Base-by-base conservation (phyloP, 75 land plant genomes). In the Selaginella moellendorffii region DNA sequence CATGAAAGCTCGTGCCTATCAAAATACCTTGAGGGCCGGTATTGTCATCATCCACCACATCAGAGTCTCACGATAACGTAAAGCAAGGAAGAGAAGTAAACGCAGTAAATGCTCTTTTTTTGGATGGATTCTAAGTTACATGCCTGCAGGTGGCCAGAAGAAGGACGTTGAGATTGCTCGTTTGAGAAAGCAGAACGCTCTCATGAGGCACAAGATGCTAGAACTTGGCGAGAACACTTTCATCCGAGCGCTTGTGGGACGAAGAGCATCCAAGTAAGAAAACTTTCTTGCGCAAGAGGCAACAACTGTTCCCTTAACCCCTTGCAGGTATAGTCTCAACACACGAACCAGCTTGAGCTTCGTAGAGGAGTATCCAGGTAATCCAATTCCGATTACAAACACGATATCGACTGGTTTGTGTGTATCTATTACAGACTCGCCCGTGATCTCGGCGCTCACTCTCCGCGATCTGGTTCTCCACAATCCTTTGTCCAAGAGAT, bases 91-190 rank as follows among this genome's bases (percentile, higher is more conserved):
- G n/a, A n/a, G n/a, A n/a, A n/a, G n/a, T n/a, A n/a, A n/a, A n/a
- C n/a, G n/a, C n/a, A n/a, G n/a, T n/a, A n/a, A n/a, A n/a, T n/a
- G n/a, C n/a, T n/a, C n/a, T 10, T n/a, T n/a, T n/a, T n/a, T n/a
- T n/a, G n/a, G n/a, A n/a, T n/a, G n/a, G n/a, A n/a, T n/a, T n/a
- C n/a, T n/a, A n/a, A n/a, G n/a, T n/a, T n/a, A n/a, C n/a, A n/a
- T n/a, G 59, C 9, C 2, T 56, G n/a, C 59, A 56, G 59, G 24
- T 56, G 59, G 59, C 14, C 51, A 46, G 21, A 56, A 9, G 59
- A 56, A 25, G 59, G 24, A 56, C 24, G 59, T 56, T 56, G 24
- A 56, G n/a, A 25, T 24, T 21, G 59, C 23, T 21, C 23, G 59
- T 24, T 24, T 56, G 59, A 19, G 24, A 21, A 56, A 56, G n/a